Base-by-base conservation (phyloP, 2,329 filamentous ascomycete species). In the Aureobasidium uvarum region DNA sequence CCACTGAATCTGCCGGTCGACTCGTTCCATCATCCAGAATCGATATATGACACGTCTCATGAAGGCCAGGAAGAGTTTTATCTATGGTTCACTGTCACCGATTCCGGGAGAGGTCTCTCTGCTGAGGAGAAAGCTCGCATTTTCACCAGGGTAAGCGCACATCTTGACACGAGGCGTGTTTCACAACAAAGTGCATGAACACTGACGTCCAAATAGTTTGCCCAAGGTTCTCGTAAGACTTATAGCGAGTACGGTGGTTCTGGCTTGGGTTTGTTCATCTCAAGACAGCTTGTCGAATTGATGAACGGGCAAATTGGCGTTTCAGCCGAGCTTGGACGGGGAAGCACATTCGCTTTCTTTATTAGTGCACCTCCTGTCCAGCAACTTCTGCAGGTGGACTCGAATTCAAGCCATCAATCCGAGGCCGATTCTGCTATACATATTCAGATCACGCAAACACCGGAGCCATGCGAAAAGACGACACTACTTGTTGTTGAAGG, bases 231-330 rank as follows among this genome's bases (percentile, higher is more conserved):
- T n/a, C 84, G 85, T 3, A 83, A 82, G 66, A 89, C 86, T 0
- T 86, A 88, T 68, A 83, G 87, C 38, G 83, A 87, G 66, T 89
- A 90, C 68, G 88, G 88, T 20, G 88, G 88, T 0, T 87, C 85
- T 0, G 88, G 88, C 0, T 79, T 90, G 1, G 88, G 88, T 0
- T 77, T 90, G 0, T 90, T 89, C 71, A 89, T 90, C 65, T 87
- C 85, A 46, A 81, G 86, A n/a, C 81, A 85, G 38, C 79, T 90
- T 16, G 86, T 86, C 1, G 87, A 90, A 72, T 78, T 90, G 36
- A 86, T 89, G 67, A 86, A 86, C 23, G 88, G 88, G 1, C 83
- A 86, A 51, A 89, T 90, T 38, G 87, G 87, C 1, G 84, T 89
- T 16, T 77, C 79, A 2, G 87, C 85, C 0, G 73, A 80, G 51